A percentile compares a stretch with the other conserved stretches of the same genome.
These are phyloP conservation scores for Senna tora DNA, from an alignment of 306 rosid species.

Conservation along the genomic window DNA sequence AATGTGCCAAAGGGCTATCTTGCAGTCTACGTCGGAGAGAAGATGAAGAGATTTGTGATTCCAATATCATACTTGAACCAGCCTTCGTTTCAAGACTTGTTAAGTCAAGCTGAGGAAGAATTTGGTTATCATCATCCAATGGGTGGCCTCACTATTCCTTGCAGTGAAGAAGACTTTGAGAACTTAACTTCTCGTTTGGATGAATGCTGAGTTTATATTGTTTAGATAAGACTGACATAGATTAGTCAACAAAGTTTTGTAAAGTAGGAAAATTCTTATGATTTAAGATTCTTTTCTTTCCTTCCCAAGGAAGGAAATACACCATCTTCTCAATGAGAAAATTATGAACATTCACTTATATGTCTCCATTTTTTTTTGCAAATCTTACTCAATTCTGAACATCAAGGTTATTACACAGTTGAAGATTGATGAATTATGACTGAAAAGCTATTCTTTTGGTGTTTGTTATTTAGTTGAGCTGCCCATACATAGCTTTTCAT, in stretches of 20 bases:
- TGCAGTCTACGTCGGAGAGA: constrained; percentile 52
- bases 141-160: constrained; percentile 4
- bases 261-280: not conserved
- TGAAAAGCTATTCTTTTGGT: not conserved
- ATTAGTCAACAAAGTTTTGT: constrained; percentile 15
- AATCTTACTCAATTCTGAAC: constrained; percentile 1
- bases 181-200: constrained; percentile 35
- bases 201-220: not conserved
- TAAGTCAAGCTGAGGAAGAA: constrained; percentile 41
- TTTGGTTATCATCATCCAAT: constrained; percentile 37
- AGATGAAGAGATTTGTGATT: constrained; percentile 45
- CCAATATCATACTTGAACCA: constrained; percentile 43
- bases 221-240: not conserved
- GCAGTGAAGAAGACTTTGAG: not conserved
- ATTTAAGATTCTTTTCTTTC: not conserved
- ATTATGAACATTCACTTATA: not conserved
- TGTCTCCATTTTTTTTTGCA: not conserved
- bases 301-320: not conserved
- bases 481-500: no score
- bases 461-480: not conserved
- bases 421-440: not conserved
- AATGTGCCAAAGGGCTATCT: constrained; percentile 55
- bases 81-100: constrained; percentile 40
- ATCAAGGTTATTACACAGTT: not conserved
- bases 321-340: not conserved